Conservation (phyloP, 1,139 yeast genomes). For the Debaryomyces robertsiae region DNA sequence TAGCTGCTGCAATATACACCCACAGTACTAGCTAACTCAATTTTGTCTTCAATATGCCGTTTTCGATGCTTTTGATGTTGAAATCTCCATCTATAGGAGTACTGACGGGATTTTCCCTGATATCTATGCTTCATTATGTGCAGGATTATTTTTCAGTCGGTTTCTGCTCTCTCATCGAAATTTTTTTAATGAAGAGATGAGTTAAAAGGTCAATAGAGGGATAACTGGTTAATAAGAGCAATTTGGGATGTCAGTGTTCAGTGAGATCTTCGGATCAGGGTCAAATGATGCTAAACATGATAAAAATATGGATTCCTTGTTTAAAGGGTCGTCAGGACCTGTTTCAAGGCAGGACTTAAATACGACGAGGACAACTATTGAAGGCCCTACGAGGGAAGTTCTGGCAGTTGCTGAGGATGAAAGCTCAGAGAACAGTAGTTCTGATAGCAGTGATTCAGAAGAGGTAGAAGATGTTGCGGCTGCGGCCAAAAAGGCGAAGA, state of each 20-base stretch:
- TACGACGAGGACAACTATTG: slow-evolving; percentile 28
- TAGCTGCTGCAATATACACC: no score
- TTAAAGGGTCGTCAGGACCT: slow-evolving; percentile 41
- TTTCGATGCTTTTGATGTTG: neutral
- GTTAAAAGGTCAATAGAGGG: neutral
- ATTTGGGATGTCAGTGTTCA: slow-evolving; percentile 36
- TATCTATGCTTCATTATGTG: neutral
- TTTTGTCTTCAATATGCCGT: neutral
- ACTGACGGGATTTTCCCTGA: neutral
- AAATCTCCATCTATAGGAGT: neutral
- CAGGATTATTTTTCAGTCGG: neutral
- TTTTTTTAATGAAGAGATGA: slow-evolving; percentile 8
- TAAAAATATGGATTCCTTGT: slow-evolving; percentile 43
- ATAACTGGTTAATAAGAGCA: neutral
- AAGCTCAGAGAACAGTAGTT: slow-evolving; percentile 9
- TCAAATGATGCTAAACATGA: slow-evolving; percentile 32
- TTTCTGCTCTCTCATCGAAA: slow-evolving; percentile 3
- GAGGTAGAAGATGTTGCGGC: slow-evolving; percentile 16
- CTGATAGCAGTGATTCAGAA: neutral
- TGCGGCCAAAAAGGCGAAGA: slow-evolving; percentile 21
- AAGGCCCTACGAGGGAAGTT: slow-evolving; percentile 17
- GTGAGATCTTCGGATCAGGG: slow-evolving; percentile 33
- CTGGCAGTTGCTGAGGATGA: slow-evolving; percentile 9
- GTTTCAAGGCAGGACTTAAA: slow-evolving; percentile 33
- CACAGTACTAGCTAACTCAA: no score